Evolutionary conservation across 306 rosid species (phyloP), one percentile per base, ranked within the genome.

Genomic region (Pachyrhizus erosus): DNA sequence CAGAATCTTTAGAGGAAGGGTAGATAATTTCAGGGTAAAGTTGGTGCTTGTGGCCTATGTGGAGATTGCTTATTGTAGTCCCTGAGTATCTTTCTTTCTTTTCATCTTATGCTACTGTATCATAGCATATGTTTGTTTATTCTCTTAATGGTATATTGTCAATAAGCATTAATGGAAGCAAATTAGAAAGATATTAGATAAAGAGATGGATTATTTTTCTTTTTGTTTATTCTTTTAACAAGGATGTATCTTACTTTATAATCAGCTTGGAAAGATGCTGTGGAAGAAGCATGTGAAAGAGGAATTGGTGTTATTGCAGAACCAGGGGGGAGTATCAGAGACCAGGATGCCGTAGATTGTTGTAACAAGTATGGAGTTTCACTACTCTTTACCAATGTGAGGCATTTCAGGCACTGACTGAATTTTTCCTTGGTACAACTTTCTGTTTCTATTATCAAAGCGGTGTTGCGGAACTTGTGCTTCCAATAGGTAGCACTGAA

Each of bases 211-310:
- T 43, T 34, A 26, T 40, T 37, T 37, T 17, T 12, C 39, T 37
- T 51, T 52, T 18, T 31, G 26, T 1, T 62, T 29, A 62, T n/a
- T 31, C 3, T 15, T 18, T 69, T 84, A 60, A 31, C 76, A 54
- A 24, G 23, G 66, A 23, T 29, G 66, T 24, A 52, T 46, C 40
- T 64, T 75, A 54, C 75, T 87, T 29, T 78, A 42, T 85, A 18
- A n/a, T 64, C 93, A 93, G 98, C 98, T 78, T 93, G 99, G 98
- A 92, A 96, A 18, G 99, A 93, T 82, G 98, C 96, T 2, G 98
- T 96, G 84, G 97, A 96, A 87, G 96, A 93, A 91, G 97, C 98
- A 77, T 95, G 99, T 82, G 84, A 90, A 73, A 88, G 90, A 18
- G 97, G 98, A 62, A 69, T 91, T 11, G 69, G 91, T 61, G 79